A percentile compares a stretch with the other conserved stretches of the same genome.
Evolutionary conservation across 2,329 filamentous ascomycete genomes (phyloP).

Genomic region (Trichophaea hybrida): DNA sequence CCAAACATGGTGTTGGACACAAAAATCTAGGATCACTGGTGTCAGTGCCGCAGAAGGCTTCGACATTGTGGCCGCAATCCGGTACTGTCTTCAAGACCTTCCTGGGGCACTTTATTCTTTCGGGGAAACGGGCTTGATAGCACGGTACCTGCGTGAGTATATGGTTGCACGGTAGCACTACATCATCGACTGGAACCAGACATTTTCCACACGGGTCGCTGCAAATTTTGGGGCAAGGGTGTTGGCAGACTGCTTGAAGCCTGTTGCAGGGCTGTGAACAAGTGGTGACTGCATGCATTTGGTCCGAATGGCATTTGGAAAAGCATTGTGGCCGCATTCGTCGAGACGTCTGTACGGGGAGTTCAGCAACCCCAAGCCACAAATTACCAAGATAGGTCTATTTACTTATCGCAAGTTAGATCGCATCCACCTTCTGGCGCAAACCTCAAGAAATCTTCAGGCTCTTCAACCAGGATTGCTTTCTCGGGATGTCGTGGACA

Average conservation of each 20-base stretch:
- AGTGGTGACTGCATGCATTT: conserved; percentile 26
- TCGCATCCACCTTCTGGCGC: conserved; percentile 50
- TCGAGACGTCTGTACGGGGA: background rate
- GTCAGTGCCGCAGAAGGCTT: conserved; percentile 39
- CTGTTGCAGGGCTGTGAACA: conserved; percentile 30
- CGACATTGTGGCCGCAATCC: conserved; percentile 42
- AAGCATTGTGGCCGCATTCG: conserved; percentile 23
- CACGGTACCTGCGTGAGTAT: background rate
- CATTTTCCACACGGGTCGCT: conserved; percentile 24
- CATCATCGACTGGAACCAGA: conserved; percentile 3
- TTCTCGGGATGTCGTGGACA: conserved; percentile 48
- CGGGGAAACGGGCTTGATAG: conserved; percentile 27
- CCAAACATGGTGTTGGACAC: conserved; percentile 39
- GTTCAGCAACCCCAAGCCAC: background rate
- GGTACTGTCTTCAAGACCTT: conserved; percentile 38
- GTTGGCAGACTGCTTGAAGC: conserved; percentile 27
- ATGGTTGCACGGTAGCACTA: conserved; percentile 22
- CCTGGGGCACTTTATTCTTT: conserved; percentile 38
- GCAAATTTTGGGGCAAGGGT: conserved; percentile 31
- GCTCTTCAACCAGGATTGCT: conserved; percentile 37
- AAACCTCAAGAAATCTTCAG: conserved; percentile 43
- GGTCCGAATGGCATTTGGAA: conserved; percentile 27
- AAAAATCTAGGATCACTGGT: conserved; percentile 29
- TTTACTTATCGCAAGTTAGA: conserved; percentile 33
- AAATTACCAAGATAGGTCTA: background rate